Evolutionary conservation across 768 basidiomycete genomes (phyloP), one percentile per base, ranked within the genome.

Genomic region (Amanita muscaria): DNA sequence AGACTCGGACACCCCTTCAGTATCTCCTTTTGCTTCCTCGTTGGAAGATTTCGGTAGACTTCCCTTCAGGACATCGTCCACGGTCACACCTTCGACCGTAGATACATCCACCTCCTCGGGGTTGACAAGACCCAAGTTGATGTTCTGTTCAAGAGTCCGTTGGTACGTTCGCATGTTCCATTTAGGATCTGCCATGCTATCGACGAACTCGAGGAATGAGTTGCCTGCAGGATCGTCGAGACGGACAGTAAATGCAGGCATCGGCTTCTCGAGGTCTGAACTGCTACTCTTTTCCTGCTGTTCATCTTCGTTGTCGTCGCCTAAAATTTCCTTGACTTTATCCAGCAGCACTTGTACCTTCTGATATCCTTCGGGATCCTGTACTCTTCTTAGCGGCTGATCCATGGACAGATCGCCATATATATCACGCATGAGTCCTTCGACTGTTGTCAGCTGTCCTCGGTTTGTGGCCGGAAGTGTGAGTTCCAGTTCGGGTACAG

Each of bases 371-470:
- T 70, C 74, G 31, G 83, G 80, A 50, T 90, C 80, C 56, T 91
- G 82, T 46, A 88, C 76, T 25, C 78, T 71, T 31, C 96, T 78
- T 8, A 97, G 63, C 0, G 90, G 86, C 56, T 98, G 94, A 48
- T 90, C 85, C 47, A 73, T 65, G 49, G 70, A 70, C 31, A 98
- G 74, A 65, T 98, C 94, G 0, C 80, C 64, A 23, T 87, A 67
- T 33, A 91, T 79, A 52, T 94, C 83, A 21, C 83, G 75, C 24
- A 99, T 64, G 51, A 97, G 76, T 29, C 96, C 94, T 61, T 99
- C 96, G 38, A 97, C 76, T 2, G 91, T 99, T n/a, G 94, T 97
- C 10, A 99, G 77, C 57, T 96, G 91, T 8, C 94, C 94, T 12
- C 88, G 79, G 5, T 68, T 68, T 8, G 80, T 77, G 1, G 87